A percentile compares a stretch with the other conserved stretches of the same genome.
Evolutionary conservation across 2,329 filamentous ascomycete species (phyloP).

Genomic region (Podosphaera fusca): DNA sequence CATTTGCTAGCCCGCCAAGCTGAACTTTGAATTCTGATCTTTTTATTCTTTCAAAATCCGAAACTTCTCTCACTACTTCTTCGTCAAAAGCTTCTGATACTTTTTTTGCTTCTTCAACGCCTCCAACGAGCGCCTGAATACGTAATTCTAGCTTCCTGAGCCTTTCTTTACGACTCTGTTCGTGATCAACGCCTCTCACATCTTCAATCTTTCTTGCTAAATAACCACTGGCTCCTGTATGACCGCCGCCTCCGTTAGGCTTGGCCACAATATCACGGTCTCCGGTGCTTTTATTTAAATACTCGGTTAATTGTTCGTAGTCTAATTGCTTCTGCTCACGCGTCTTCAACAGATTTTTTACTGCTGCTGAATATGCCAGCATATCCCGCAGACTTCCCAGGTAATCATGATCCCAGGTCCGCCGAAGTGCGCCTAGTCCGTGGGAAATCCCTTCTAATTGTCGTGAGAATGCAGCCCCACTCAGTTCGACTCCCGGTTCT

Average conservation of each 20-base stretch:
- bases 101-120: slow-evolving; percentile 71
- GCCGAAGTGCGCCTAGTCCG: slow-evolving; percentile 59
- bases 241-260: slow-evolving; percentile 34
- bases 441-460: slow-evolving; percentile 65
- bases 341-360: slow-evolving; percentile 74
- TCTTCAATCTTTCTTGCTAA: slow-evolving; percentile 89
- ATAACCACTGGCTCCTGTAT: slow-evolving; percentile 64
- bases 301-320: slow-evolving; percentile 87
- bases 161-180: slow-evolving; percentile 68
- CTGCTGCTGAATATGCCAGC: slow-evolving; percentile 74
- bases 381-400: slow-evolving; percentile 81
- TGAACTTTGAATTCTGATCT: slow-evolving; percentile 75
- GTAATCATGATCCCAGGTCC: slow-evolving; percentile 89
- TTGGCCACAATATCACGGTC: slow-evolving; percentile 51
- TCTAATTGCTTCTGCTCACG: slow-evolving; percentile 96
- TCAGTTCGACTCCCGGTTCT: slow-evolving; percentile 64
- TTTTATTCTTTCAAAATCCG: slow-evolving; percentile 93
- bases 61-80: slow-evolving; percentile 79
- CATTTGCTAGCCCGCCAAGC: slow-evolving; percentile 59
- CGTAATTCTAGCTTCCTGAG: slow-evolving; percentile 75
- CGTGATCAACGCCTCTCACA: slow-evolving; percentile 87
- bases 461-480: slow-evolving; percentile 66
- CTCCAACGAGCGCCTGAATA: slow-evolving; percentile 73
- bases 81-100: slow-evolving; percentile 87
- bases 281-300: slow-evolving; percentile 69